Evolutionary conservation across 495 filamentous ascomycete species (phyloP), one percentile per base, ranked within the genome.

Genomic region (Lindgomyces ingoldianus): DNA sequence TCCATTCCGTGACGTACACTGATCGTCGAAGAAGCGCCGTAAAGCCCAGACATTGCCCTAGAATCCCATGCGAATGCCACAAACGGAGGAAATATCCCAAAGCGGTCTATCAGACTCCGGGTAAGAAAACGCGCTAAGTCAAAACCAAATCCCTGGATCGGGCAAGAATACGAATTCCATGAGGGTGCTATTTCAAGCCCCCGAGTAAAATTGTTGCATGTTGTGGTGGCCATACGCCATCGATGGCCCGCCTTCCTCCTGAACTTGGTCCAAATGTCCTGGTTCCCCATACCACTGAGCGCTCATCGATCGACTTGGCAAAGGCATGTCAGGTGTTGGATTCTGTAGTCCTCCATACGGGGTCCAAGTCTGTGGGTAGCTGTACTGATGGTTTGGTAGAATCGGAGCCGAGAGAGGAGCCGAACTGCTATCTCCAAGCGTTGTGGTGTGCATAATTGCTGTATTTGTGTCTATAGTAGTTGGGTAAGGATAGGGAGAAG

Each of bases 391-490:
- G 29, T 62, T 57, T 19, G 65, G 36, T 4, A 68, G 25, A 8
- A 68, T 46, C n/a, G 65, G 65, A 1, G 65, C 65, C 21, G 65
- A 68, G 1, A 68, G 48, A 1, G 65, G 65, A n/a, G 65, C 52
- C 3, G 65, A 16, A 2, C 29, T 27, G 0, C 24, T 18, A 22
- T 18, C 29, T 24, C 58, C 59, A 1, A 62, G 27, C 1, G 68
- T 47, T 3, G 59, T 60, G n/a, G 54, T 18, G 11, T 60, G 59
- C 14, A 65, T 44, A 41, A 41, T 57, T 11, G 45, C 26, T n/a
- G 48, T 33, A 42, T 57, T 63, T 1, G 68, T 71, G 36, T 71
- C 68, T 54, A 71, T 57, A 12, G 29, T 19, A 16, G 63, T 25
- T 1, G 68, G 59, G 33, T 71, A 68, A 27, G 54, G 49, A 30